Conservation (phyloP, 257 asterid species). For the Nicotiana benthamiana region DNA sequence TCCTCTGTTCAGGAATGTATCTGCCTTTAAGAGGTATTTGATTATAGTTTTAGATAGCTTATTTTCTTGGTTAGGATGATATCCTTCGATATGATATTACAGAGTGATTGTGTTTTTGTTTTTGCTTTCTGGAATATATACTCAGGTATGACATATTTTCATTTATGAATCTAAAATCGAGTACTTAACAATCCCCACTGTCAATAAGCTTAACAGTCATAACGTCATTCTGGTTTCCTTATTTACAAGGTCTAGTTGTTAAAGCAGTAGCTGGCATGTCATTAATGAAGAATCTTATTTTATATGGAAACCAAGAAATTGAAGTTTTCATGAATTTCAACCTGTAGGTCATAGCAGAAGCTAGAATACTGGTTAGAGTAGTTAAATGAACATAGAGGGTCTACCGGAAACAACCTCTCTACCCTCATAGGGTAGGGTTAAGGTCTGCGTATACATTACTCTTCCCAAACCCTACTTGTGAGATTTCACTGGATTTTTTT, state of each 20-base stretch:
- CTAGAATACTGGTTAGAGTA: not conserved
- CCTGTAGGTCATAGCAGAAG: not conserved
- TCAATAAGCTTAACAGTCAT: not conserved
- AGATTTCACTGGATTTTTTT: too few species aligned
- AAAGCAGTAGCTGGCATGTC: not conserved
- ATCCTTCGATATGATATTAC: not conserved
- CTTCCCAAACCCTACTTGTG: too few species aligned
- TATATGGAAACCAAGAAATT: not conserved
- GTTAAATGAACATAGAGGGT: not conserved
- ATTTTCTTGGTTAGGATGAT: not conserved
- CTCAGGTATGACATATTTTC: not conserved
- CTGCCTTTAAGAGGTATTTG: slow-evolving; percentile 70
- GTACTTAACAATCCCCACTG: not conserved
- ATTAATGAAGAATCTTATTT: not conserved
- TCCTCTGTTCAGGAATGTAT: slow-evolving; percentile 63
- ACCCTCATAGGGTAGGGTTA: too few species aligned
- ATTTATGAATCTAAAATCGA: not conserved
- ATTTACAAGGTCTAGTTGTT: not conserved
- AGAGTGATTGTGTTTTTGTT: not conserved
- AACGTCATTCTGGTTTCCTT: not conserved
- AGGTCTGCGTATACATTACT: too few species aligned
- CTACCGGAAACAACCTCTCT: too few species aligned
- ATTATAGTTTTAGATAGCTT: not conserved
- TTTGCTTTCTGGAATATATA: not conserved
- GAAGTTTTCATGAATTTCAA: not conserved